Conservation (phyloP, 805 yeast species). For the Yamadazyma laniorum region DNA sequence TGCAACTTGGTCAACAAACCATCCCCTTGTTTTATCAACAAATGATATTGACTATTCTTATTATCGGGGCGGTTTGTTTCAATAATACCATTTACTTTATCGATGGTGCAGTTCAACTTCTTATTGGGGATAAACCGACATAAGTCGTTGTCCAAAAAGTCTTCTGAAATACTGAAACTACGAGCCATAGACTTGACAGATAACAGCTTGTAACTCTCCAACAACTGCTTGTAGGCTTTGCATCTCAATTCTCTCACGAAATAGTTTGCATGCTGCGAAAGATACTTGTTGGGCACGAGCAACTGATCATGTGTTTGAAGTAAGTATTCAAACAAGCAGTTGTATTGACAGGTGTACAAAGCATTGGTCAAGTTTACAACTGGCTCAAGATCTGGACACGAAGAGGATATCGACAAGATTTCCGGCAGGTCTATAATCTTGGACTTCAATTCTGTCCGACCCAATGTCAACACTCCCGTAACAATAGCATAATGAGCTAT, state of each 20-base stretch:
- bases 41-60: conserved; percentile 90
- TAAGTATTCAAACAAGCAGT: conserved; percentile 71
- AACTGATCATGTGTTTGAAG: conserved; percentile 75
- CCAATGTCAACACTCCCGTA: conserved; percentile 81
- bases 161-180: conserved; percentile 85
- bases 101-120: conserved; percentile 92
- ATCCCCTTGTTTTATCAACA: conserved; percentile 88
- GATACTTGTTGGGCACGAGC: conserved; percentile 59
- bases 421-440: conserved; percentile 94
- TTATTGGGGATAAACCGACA: conserved; percentile 90
- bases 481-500: conserved; percentile 85
- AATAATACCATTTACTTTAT: conserved; percentile 90
- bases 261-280: conserved; percentile 75
- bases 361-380: conserved; percentile 81
- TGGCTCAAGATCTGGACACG: conserved; percentile 71
- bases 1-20: conserved; percentile 88
- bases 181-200: conserved; percentile 91
- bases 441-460: conserved; percentile 77
- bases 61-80: conserved; percentile 96
- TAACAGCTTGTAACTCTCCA: conserved; percentile 90
- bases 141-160: conserved; percentile 82
- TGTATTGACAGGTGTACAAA: conserved; percentile 84
- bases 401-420: conserved; percentile 73
- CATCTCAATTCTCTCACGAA: conserved; percentile 91
- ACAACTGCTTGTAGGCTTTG: conserved; percentile 88